These are phyloP conservation scores for Cutaneotrichosporon cyanovorans DNA, from an alignment of 1,284 basidiomycete genomes.

Conservation along the genomic window DNA sequence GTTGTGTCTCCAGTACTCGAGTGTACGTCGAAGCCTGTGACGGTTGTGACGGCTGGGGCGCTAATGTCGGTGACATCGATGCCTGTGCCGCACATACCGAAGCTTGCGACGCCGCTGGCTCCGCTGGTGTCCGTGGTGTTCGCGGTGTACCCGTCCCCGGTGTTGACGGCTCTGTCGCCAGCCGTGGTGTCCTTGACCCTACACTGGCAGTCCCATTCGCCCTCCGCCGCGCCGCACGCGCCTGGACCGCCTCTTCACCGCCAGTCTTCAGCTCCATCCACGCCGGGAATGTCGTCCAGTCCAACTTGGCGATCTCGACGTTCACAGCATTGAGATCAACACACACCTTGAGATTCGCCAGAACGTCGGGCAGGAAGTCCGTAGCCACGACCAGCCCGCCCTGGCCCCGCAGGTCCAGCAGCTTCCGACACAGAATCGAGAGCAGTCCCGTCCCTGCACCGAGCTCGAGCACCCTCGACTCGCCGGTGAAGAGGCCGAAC, in stretches of 20 bases:
- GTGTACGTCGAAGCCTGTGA: no score
- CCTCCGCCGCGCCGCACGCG: no score
- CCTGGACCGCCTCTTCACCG: constrained; percentile 5
- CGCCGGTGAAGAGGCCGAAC: constrained; percentile 30
- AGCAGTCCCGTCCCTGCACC: constrained; percentile 83
- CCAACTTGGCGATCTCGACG: constrained; percentile 52
- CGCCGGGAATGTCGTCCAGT: constrained; percentile 59
- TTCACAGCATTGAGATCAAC: constrained; percentile 55
- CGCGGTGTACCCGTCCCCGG: no score
- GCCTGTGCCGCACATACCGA: no score
- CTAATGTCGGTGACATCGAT: no score
- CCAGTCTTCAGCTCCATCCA: constrained; percentile 17
- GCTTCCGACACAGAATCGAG: constrained; percentile 56
- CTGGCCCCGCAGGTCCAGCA: constrained; percentile 45
- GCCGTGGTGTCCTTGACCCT: no score
- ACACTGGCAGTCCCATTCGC: no score
- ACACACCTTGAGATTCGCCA: constrained; percentile 66
- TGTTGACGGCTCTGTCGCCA: no score
- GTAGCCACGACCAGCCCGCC: constrained; percentile 57
- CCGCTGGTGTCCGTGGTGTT: no score
- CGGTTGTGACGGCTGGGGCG: no score
- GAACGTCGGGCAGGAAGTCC: constrained; percentile 67
- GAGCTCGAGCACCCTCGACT: constrained; percentile 63
- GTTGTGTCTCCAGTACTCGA: no score
- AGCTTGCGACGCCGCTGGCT: no score